Base-by-base conservation (phyloP, 2,329 filamentous ascomycete genomes). In the Pseudocercospora musae region DNA sequence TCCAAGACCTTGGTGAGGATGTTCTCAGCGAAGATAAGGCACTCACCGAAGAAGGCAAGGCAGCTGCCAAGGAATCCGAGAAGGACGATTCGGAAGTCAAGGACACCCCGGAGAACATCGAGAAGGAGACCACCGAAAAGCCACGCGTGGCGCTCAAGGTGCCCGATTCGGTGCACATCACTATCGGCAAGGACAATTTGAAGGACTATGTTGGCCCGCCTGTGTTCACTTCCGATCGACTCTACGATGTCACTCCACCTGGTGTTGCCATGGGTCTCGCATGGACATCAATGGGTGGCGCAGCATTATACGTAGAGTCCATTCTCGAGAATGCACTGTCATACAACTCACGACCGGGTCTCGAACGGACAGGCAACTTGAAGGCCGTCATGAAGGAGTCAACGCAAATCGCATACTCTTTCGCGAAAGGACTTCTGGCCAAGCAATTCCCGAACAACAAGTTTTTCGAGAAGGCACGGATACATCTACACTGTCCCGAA, bases 361-460 rank as follows among this genome's bases (percentile, higher is more conserved):
- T 99, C 48, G 91, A 96, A 73, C 92, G 93, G 63, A 99, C 95
- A 0, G 95, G 95, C 62, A 98, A 98, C 74, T 84, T 99, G 54
- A 95, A 96, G 80, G 86, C 87, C 15, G 95, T 99, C 42, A 99
- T 99, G 96, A 98, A 97, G 79, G 95, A 99, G 79, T 97, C 93
- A 1, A 95, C 92, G 0, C 83, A 87, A 2, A 97, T 99, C 68
- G 96, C 95, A 52, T 98, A 99, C 81, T 96, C 92, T 0, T 99
- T 96, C 73, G 89, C 92, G 72, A 98, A 98, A 80, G 88, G 92
- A 0, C 82, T 94, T 63, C 88, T 98, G 84, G 92, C 89, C 7
- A 89, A 87, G 73, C 80, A 90, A 44, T 99, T 93, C 80, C 88
- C 92, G 0, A 88, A 92, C 62, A 99, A 99, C 78, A 86, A 88